These are phyloP conservation scores for Microdochium bolleyi DNA, from an alignment of 2,329 filamentous ascomycete species.

Conservation along the genomic window DNA sequence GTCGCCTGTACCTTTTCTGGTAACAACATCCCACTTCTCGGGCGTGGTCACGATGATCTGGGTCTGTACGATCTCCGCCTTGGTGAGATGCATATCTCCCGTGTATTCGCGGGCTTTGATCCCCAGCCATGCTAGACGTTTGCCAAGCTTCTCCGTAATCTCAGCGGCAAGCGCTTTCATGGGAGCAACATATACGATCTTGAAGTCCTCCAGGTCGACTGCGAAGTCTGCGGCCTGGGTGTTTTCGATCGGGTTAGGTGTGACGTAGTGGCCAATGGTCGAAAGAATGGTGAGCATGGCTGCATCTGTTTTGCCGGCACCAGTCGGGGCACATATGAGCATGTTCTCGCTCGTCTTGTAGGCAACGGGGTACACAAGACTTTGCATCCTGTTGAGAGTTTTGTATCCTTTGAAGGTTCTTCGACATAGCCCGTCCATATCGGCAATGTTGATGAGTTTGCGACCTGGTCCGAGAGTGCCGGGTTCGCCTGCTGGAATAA, in stretches of 20 bases:
- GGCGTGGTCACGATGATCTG: slow-evolving; percentile 98
- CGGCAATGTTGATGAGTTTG: slow-evolving; percentile 68
- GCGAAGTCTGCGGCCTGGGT: slow-evolving; percentile 68
- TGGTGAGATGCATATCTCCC: slow-evolving; percentile 97
- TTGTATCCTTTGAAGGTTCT: slow-evolving; percentile 95
- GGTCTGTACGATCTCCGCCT: slow-evolving; percentile 88
- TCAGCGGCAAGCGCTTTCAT: slow-evolving; percentile 98
- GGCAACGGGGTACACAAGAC: slow-evolving; percentile 87
- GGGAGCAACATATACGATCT: slow-evolving; percentile 96
- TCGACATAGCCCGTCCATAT: slow-evolving; percentile 81
- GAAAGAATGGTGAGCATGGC: slow-evolving; percentile 96
- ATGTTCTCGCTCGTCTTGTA: slow-evolving; percentile 97
- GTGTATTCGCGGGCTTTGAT: slow-evolving; percentile 90
- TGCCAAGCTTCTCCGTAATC: slow-evolving; percentile 89
- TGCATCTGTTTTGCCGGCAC: slow-evolving; percentile 97
- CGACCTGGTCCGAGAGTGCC: slow-evolving; percentile 66
- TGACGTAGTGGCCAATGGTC: slow-evolving; percentile 76
- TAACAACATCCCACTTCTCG: slow-evolving; percentile 99
- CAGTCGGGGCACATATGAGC: slow-evolving; percentile 95
- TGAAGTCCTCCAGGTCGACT: slow-evolving; percentile 83
- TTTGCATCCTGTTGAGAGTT: slow-evolving; percentile 94
- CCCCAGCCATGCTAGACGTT: slow-evolving; percentile 86
- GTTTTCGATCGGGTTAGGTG: slow-evolving; percentile 71
- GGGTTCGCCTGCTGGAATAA: slow-evolving; percentile 73
- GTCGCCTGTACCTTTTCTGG: slow-evolving; percentile 91